Percentiles rank a stretch among this genome's conserved stretches.
phyloP scores from a whole-genome alignment of 2,329 filamentous ascomycete genomes.

The Fusarium pseudonygamai region DNA sequence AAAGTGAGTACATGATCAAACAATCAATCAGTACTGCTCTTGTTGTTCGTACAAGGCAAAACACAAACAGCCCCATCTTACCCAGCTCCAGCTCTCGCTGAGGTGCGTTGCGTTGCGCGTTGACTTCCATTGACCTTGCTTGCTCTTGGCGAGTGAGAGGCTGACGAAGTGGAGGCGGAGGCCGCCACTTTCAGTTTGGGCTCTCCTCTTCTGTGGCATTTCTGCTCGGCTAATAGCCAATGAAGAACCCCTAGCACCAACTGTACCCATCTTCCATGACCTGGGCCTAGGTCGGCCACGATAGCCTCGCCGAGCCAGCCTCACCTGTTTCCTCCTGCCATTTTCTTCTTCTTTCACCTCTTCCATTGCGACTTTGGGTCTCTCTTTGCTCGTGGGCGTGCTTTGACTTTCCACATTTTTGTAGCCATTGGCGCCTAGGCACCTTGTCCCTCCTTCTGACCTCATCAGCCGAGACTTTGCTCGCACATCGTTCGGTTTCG shows the following conservation, averaged over 20 bases:
- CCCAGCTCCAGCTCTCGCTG: slow-evolving; percentile 28
- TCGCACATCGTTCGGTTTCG: slow-evolving; percentile 28
- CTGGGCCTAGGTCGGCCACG: slow-evolving; percentile 24
- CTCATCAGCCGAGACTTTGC: not conserved
- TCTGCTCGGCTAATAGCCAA: slow-evolving; percentile 43
- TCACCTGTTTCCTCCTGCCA: slow-evolving; percentile 35
- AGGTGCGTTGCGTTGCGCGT: slow-evolving; percentile 10
- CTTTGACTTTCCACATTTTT: slow-evolving; percentile 10
- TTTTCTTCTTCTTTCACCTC: slow-evolving; percentile 13
- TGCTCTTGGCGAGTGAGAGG: slow-evolving; percentile 29
- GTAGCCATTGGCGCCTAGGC: slow-evolving; percentile 10
- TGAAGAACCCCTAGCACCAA: slow-evolving; percentile 24
- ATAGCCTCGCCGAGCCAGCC: slow-evolving; percentile 45
- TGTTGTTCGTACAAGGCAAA: slow-evolving; percentile 26
- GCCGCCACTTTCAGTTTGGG: slow-evolving; percentile 9
- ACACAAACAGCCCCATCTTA: slow-evolving; percentile 20
- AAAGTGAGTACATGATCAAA: slow-evolving; percentile 30
- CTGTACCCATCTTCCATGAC: slow-evolving; percentile 7
- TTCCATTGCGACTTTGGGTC: slow-evolving; percentile 2
- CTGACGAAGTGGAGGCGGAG: slow-evolving; percentile 40
- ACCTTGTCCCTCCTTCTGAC: slow-evolving; percentile 16
- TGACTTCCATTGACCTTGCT: slow-evolving; percentile 3
- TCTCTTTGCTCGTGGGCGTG: slow-evolving; percentile 16
- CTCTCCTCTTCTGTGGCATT: slow-evolving; percentile 17
- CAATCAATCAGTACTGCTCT: slow-evolving; percentile 11